A percentile compares a stretch with the other conserved stretches of the same genome.
phyloP scores from a whole-genome alignment of 345 rosid species.

The Eutrema yunnanense region DNA sequence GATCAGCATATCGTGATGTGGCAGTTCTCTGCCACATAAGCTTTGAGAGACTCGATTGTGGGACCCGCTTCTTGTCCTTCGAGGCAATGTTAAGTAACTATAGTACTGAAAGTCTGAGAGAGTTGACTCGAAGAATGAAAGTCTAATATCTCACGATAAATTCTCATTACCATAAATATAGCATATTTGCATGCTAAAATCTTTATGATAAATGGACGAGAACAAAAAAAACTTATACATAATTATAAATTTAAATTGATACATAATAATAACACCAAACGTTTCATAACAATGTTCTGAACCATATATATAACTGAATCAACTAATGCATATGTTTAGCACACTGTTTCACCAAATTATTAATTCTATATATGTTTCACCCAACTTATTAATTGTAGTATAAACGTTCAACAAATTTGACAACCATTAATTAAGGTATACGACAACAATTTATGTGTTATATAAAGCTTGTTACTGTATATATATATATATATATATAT shows the following conservation, averaged over 20 bases:
- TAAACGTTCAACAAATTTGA: background rate
- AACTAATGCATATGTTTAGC: background rate
- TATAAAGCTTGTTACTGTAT: background rate
- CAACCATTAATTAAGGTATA: background rate
- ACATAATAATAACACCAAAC: background rate
- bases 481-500: background rate
- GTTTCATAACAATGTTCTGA: background rate
- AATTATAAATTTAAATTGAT: background rate
- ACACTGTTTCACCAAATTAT: background rate
- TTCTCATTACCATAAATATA: background rate
- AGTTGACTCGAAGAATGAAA: background rate
- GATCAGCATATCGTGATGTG: constrained; percentile 9
- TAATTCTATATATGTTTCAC: background rate
- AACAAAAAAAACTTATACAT: background rate
- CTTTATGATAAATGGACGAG: background rate
- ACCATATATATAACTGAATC: background rate
- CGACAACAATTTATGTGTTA: background rate
- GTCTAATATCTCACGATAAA: background rate
- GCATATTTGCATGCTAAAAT: background rate
- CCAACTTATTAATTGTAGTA: background rate
- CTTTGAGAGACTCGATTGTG: background rate
- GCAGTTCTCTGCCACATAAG: constrained; percentile 10
- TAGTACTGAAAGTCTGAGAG: background rate
- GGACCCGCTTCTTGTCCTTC: constrained; percentile 3
- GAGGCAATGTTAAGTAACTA: background rate